phyloP scores from a whole-genome alignment of 768 basidiomycete species.

The Mycena galericulata region DNA sequence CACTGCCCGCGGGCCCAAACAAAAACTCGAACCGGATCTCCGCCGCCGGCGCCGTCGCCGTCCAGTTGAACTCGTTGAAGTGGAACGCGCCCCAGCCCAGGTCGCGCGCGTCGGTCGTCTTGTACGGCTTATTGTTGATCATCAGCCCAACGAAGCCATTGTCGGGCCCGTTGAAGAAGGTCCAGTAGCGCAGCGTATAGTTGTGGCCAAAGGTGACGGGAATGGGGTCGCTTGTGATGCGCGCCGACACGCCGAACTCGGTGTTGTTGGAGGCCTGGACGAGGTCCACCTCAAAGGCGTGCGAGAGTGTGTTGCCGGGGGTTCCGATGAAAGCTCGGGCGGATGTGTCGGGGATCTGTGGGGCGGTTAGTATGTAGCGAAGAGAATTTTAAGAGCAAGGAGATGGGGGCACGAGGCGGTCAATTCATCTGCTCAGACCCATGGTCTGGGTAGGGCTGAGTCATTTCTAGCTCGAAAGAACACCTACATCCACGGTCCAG shows the following conservation, averaged over 20 bases:
- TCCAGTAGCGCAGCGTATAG: conserved; percentile 13
- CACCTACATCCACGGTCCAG: conserved; percentile 12
- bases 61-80: conserved; percentile 12
- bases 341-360: conserved; percentile 10
- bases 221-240: conserved; percentile 12
- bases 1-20: conserved; percentile 10
- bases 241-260: conserved; percentile 6
- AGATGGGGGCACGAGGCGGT: conserved; percentile 6
- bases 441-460: conserved; percentile 1
- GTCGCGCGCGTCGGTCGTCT: conserved; percentile 7
- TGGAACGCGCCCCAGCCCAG: conserved; percentile 11
- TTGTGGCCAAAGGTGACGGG: conserved; percentile 10
- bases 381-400: conserved; percentile 11
- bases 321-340: conserved; percentile 8
- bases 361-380: conserved; percentile 11
- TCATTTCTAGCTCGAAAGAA: conserved; percentile 10
- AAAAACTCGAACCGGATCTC: conserved; percentile 11
- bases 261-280: conserved; percentile 1
- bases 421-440: conserved; percentile 2
- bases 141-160: conserved; percentile 9
- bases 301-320: conserved; percentile 10
- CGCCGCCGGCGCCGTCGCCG: conserved; percentile 11
- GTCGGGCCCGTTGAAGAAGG: conserved; percentile 7
- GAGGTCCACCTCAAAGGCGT: conserved; percentile 13
- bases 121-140: conserved; percentile 9